phyloP scores from a whole-genome alignment of 306 rosid genomes.

The peach (Prunus persica) region DNA sequence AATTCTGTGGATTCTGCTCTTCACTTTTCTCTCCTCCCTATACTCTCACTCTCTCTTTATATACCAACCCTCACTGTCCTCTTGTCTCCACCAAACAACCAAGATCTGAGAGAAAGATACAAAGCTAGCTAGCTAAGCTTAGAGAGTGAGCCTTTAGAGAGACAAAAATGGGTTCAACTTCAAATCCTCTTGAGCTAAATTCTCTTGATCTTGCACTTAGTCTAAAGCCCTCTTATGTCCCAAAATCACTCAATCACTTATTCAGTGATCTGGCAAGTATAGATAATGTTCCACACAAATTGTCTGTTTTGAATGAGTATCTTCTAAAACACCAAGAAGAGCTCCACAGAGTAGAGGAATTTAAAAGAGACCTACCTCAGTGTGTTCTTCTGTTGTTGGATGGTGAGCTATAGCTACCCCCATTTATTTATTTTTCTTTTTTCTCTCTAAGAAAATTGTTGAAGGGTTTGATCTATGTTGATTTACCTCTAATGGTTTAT shows the following conservation, averaged over 20 bases:
- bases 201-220: constrained; percentile 6
- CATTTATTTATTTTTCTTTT: neutral
- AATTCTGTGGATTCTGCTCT: constrained; percentile 18
- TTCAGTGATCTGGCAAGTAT: neutral
- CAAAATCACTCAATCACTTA: constrained; percentile 15
- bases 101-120: neutral
- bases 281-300: neutral
- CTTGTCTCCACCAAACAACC: neutral
- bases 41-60: neutral
- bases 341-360: neutral
- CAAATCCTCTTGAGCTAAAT: neutral
- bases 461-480: neutral
- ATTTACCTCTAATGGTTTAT: neutral
- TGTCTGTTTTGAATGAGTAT: constrained; percentile 1
- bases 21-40: neutral
- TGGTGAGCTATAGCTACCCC: neutral
- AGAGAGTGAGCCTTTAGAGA: neutral
- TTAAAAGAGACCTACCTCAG: neutral
- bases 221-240: constrained; percentile 9
- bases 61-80: neutral
- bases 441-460: neutral
- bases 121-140: neutral
- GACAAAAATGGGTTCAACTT: constrained; percentile 2
- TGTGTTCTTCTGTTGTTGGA: constrained; percentile 17
- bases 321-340: constrained; percentile 15